Conservation (phyloP, 176 grass and related monocot species). For the Guadua angustifolia region DNA sequence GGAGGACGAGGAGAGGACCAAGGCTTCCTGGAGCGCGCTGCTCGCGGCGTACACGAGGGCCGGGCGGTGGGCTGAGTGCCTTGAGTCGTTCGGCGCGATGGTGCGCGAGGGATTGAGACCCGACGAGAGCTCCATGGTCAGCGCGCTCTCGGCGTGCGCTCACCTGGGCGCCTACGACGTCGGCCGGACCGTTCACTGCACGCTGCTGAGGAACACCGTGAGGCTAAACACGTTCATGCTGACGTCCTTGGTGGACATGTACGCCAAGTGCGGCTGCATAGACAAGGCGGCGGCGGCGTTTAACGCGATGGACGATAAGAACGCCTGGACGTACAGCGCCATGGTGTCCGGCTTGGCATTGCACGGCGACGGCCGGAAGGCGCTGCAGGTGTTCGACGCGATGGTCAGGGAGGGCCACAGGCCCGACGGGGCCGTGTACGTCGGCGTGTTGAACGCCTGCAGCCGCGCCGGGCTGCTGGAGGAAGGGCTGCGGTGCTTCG, state of each 20-base stretch:
- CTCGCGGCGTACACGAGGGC: slow-evolving; percentile 57
- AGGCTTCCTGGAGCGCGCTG: slow-evolving; percentile 75
- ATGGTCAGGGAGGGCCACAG: slow-evolving; percentile 58
- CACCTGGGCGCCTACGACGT: slow-evolving; percentile 60
- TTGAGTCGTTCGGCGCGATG: slow-evolving; percentile 63
- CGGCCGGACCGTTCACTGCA: slow-evolving; percentile 65
- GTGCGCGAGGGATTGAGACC: slow-evolving; percentile 45
- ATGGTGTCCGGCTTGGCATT: slow-evolving; percentile 68
- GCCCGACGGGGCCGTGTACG: slow-evolving; percentile 71
- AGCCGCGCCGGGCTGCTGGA: slow-evolving; percentile 68
- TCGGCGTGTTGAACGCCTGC: slow-evolving; percentile 74
- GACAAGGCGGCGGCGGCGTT: slow-evolving; percentile 59
- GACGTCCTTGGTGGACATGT: slow-evolving; percentile 87
- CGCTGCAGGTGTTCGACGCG: slow-evolving; percentile 61
- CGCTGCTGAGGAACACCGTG: slow-evolving; percentile 57
- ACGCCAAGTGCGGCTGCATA: slow-evolving; percentile 79
- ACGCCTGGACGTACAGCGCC: slow-evolving; percentile 63
- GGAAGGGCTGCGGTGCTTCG: slow-evolving; percentile 76
- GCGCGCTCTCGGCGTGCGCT: slow-evolving; percentile 62
- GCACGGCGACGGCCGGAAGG: slow-evolving; percentile 60
- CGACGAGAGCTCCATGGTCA: slow-evolving; percentile 77
- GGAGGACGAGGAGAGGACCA: slow-evolving; percentile 40
- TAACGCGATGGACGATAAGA: slow-evolving; percentile 52
- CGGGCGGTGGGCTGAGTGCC: slow-evolving; percentile 55
- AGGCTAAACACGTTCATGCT: slow-evolving; percentile 61